Percentiles rank a stretch among this genome's conserved stretches.
phyloP scores from a whole-genome alignment of 2,329 filamentous ascomycete species.

The Diaporthe sp. region DNA sequence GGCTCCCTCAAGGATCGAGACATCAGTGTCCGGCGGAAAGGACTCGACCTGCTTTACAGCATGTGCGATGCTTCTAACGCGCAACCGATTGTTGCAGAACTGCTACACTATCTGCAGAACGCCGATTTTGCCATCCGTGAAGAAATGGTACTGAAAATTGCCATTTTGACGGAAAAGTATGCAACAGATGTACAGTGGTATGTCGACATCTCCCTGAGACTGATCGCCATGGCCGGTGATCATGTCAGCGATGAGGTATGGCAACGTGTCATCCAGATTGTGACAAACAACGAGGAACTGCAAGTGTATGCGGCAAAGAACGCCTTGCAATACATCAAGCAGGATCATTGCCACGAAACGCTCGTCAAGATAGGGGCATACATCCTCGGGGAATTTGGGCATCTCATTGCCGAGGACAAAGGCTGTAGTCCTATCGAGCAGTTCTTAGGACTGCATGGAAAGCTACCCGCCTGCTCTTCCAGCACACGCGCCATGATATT shows the following conservation, averaged over 20 bases:
- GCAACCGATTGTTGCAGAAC: constrained; percentile 90
- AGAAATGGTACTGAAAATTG: constrained; percentile 99
- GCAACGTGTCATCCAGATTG: constrained; percentile 98
- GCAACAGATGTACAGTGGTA: constrained; percentile 99
- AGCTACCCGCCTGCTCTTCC: constrained; percentile 89
- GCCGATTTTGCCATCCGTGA: constrained; percentile 98
- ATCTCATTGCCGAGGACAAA: constrained; percentile 91
- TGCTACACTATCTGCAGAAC: constrained; percentile 93
- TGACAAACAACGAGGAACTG: constrained; percentile 98
- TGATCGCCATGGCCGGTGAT: constrained; percentile 96
- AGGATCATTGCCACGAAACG: constrained; percentile 95
- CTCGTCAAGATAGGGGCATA: constrained; percentile 98
- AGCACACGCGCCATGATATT: constrained; percentile 93
- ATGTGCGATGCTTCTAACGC: constrained; percentile 99
- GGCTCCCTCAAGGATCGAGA: constrained; percentile 94
- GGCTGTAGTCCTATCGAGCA: constrained; percentile 98
- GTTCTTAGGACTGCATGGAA: constrained; percentile 90
- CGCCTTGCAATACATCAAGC: constrained; percentile 91
- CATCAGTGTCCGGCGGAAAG: constrained; percentile 96
- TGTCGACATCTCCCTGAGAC: constrained; percentile 93
- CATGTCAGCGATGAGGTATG: constrained; percentile 99
- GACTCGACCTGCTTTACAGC: constrained; percentile 96
- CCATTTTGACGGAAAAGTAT: constrained; percentile 98
- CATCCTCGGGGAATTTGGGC: constrained; percentile 95
- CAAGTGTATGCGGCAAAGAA: constrained; percentile 97